phyloP scores from a whole-genome alignment of 148 eudicot species.

The Cornus kousa region DNA sequence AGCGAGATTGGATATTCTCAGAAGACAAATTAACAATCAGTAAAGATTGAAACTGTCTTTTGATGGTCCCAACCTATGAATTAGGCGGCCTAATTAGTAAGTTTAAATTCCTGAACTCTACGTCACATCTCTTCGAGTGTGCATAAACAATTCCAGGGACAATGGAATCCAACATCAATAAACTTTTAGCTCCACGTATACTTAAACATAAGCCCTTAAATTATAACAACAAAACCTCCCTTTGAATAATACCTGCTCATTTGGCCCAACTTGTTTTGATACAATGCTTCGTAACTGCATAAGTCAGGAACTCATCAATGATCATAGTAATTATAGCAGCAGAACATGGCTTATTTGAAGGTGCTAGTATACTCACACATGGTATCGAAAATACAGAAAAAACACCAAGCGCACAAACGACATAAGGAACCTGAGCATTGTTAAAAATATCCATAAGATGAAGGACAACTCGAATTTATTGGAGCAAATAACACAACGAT shows the following conservation, averaged over 20 bases:
- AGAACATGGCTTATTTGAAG: not conserved
- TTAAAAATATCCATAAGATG: not conserved
- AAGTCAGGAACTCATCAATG: not conserved
- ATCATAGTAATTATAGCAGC: not conserved
- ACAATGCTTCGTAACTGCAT: slow-evolving; percentile 67
- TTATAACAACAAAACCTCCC: too few species aligned
- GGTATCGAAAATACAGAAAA: slow-evolving; percentile 50
- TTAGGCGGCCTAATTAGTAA: too few species aligned
- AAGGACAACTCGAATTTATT: not conserved
- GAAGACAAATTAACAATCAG: not conserved
- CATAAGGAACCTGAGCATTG: slow-evolving; percentile 58
- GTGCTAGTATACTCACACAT: slow-evolving; percentile 45
- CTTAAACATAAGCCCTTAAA: too few species aligned
- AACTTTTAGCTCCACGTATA: too few species aligned
- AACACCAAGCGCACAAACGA: slow-evolving; percentile 35
- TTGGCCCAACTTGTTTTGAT: slow-evolving; percentile 70
- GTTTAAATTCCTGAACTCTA: too few species aligned
- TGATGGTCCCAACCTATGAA: too few species aligned
- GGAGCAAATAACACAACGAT: not conserved
- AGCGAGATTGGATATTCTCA: not conserved
- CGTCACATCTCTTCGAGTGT: too few species aligned
- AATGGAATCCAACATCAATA: not conserved
- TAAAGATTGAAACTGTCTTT: too few species aligned
- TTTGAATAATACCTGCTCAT: slow-evolving; percentile 47
- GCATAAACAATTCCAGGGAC: too few species aligned